Evolutionary conservation across 306 rosid species (phyloP), one percentile per base, ranked within the genome.

Genomic region (Vigna mungo): DNA sequence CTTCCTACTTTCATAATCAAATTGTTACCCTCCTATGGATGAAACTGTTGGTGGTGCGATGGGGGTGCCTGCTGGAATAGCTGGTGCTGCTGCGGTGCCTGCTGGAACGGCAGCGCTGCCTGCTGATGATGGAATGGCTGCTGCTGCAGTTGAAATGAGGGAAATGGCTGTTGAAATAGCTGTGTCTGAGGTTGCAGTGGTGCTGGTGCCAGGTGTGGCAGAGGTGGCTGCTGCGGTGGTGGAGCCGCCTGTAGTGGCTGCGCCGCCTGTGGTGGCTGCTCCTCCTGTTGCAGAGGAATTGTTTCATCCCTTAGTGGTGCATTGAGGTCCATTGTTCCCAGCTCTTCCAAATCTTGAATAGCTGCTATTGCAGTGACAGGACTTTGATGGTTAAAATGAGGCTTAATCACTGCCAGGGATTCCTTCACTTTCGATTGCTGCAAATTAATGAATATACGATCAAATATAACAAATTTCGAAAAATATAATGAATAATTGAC

Each of bases 341-440:
- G 90, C 32, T 30, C 85, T 80, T 91, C 98, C 63, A 93, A 62
- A 46, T 93, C 98, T 78, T 87, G 88, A 69, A 93, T 83, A 17
- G 95, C 96, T 0, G 90, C 90, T 52, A 87, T 51, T 11, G 88
- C 87, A 39, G 72, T 63, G 66, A 68, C 80, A 1, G 90, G 85
- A 74, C 95, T 88, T 80, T 87, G 95, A 49, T 82, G 85, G 30
- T 83, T 84, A 11, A 93, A 79, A 44, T 85, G 85, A 55, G 93
- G 95, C 88, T 87, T 93, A 30, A 93, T 76, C 59, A 77, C 84
- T 5, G 76, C 84, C 37, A 91, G 92, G 65, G 90, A 90, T 74
- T 88, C 90, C 83, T 83, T 90, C 17, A 93, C 87, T 80, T 83
- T 91, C 8, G 80, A 56, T 93, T 93, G 96, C 95, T 93, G 87